phyloP scores from a whole-genome alignment of 140 eudicot species.

The Ambrosia hybrid region DNA sequence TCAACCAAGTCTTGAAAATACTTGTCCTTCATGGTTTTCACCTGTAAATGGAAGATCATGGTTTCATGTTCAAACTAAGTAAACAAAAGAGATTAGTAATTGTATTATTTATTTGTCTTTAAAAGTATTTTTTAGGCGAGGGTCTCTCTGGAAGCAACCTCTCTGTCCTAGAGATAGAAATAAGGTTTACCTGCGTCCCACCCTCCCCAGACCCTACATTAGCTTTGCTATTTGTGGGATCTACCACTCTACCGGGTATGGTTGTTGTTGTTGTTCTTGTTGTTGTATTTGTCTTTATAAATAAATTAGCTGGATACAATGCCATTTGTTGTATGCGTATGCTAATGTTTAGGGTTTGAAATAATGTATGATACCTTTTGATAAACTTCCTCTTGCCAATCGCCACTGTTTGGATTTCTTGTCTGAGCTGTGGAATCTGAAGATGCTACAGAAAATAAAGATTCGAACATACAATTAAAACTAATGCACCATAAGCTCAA shows the following conservation, averaged over 20 bases:
- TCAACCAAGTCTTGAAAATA: conserved; percentile 52
- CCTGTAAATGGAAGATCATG: conserved; percentile 44
- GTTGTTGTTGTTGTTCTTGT: no score
- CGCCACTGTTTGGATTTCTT: conserved; percentile 66
- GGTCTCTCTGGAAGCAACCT: no score
- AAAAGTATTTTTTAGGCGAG: background rate
- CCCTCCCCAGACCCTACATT: no score
- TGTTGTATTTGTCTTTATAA: no score
- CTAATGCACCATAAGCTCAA: background rate
- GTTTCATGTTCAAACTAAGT: conserved; percentile 15
- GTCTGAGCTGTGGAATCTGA: conserved; percentile 87
- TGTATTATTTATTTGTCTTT: conserved; percentile 2
- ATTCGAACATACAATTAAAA: background rate
- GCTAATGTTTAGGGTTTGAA: no score
- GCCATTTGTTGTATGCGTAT: no score
- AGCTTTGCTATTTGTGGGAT: no score
- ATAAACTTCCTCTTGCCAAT: conserved; percentile 93
- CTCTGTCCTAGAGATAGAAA: no score
- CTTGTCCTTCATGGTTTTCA: conserved; percentile 65
- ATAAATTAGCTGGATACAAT: background rate
- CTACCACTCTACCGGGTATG: no score
- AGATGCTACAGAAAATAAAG: conserved; percentile 51
- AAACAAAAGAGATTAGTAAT: background rate
- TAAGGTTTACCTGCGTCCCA: no score
- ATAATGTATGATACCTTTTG: conserved; percentile 35